These are phyloP conservation scores for Vitis riparia DNA, from an alignment of 164 flowering plant species.

Conservation along the genomic window DNA sequence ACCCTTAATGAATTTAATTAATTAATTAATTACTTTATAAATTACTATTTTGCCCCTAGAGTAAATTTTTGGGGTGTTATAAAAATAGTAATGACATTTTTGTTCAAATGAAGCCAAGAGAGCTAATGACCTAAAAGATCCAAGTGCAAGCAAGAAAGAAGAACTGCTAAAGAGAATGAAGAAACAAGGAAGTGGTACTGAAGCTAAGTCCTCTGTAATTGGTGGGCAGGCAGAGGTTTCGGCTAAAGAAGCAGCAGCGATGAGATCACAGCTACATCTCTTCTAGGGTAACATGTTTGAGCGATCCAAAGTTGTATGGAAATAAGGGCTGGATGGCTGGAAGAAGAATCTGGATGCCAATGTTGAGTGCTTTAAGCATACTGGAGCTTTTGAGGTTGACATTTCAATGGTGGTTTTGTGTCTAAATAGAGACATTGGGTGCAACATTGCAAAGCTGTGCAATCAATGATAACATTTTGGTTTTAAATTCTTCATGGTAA, in stretches of 20 bases:
- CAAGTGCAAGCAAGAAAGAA: constrained; percentile 63
- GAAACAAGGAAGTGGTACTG: constrained; percentile 44
- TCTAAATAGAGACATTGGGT: constrained; percentile 8
- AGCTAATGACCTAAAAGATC: constrained; percentile 78
- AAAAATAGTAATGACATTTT: too few relatives aligned
- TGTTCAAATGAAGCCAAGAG: constrained; percentile 28
- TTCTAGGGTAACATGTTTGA: constrained; percentile 99
- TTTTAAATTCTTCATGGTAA: constrained; percentile 14
- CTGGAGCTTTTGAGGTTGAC: constrained; percentile 93
- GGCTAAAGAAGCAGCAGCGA: constrained; percentile 79
- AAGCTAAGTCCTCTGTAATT: constrained; percentile 43
- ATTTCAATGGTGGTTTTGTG: constrained; percentile 39
- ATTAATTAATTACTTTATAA: too few relatives aligned
- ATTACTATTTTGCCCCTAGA: too few relatives aligned
- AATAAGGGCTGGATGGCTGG: constrained; percentile 71
- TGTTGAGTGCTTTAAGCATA: constrained; percentile 84
- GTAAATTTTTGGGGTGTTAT: too few relatives aligned
- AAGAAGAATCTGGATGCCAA: constrained; percentile 75
- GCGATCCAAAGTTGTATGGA: constrained; percentile 90
- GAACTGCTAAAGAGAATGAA: constrained; percentile 70
- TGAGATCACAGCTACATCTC: constrained; percentile 98
- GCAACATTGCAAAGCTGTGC: constrained; percentile 4
- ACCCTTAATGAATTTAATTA: too few relatives aligned
- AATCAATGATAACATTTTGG: constrained; percentile 16
- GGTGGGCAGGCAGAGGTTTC: constrained; percentile 51